These are phyloP conservation scores for Pseudopithomyces chartarum DNA, from an alignment of 2,329 filamentous ascomycete genomes.

Conservation along the genomic window DNA sequence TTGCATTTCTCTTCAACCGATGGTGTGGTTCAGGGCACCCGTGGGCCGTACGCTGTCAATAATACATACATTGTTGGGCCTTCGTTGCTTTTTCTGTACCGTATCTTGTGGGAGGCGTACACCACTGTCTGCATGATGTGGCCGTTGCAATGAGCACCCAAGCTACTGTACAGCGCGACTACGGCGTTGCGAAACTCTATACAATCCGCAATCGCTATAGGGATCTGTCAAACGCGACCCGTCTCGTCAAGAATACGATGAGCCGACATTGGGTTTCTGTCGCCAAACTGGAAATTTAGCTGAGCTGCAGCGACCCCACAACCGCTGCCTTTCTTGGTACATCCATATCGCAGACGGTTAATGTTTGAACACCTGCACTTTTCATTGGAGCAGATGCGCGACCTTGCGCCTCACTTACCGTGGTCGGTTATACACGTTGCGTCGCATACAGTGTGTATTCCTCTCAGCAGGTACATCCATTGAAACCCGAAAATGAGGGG, in stretches of 20 bases:
- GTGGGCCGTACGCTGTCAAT: constrained; percentile 10
- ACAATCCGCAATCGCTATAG: constrained; percentile 22
- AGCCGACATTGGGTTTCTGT: not conserved
- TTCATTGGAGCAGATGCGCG: constrained; percentile 13
- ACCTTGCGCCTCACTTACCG: constrained; percentile 11
- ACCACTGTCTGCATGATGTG: not conserved
- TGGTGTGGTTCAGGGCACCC: constrained; percentile 11
- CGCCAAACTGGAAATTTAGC: constrained; percentile 2
- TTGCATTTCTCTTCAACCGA: constrained; percentile 11
- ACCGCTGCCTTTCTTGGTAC: constrained; percentile 3
- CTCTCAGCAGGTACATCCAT: constrained; percentile 21
- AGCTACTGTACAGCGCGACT: constrained; percentile 17
- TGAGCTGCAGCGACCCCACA: not conserved
- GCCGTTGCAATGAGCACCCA: not conserved
- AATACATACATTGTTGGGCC: constrained; percentile 6
- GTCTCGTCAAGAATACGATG: constrained; percentile 1
- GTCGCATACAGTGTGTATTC: constrained; percentile 34
- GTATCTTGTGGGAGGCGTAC: not conserved
- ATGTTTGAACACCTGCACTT: constrained; percentile 13
- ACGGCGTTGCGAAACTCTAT: constrained; percentile 18
- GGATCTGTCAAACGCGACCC: constrained; percentile 16
- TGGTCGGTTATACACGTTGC: constrained; percentile 28
- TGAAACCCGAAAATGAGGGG: constrained; percentile 26
- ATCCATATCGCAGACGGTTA: constrained; percentile 8
- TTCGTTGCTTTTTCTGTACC: not conserved